These are phyloP conservation scores for Trichoderma hamatum DNA, from an alignment of 2,329 filamentous ascomycete genomes.

Conservation along the genomic window DNA sequence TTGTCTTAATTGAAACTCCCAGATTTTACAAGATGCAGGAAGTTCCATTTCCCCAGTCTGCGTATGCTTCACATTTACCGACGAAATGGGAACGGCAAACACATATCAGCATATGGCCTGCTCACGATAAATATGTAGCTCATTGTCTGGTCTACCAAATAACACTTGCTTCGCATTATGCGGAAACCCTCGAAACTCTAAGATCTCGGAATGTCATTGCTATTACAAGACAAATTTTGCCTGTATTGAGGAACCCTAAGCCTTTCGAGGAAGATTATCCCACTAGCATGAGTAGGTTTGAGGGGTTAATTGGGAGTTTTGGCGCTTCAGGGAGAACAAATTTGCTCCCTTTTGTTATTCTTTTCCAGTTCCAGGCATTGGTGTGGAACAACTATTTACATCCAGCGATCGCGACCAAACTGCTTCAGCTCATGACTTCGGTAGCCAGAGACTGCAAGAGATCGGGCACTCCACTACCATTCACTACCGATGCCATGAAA, in stretches of 20 bases:
- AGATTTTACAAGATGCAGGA: conserved; percentile 47
- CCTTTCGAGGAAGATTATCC: conserved; percentile 30
- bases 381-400: conserved; percentile 65
- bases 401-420: conserved; percentile 52
- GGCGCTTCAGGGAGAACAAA: conserved; percentile 27
- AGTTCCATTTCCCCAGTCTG: background rate
- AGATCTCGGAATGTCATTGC: conserved; percentile 33
- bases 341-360: conserved; percentile 53
- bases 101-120: conserved; percentile 33
- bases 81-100: conserved; percentile 37
- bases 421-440: conserved; percentile 50
- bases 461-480: conserved; percentile 37
- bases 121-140: conserved; percentile 42
- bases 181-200: conserved; percentile 30
- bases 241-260: conserved; percentile 21
- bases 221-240: conserved; percentile 34
- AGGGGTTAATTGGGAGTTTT: conserved; percentile 35
- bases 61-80: background rate
- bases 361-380: conserved; percentile 66
- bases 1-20: conserved; percentile 57
- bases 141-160: conserved; percentile 53
- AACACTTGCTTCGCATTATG: background rate
- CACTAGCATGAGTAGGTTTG: conserved; percentile 40
- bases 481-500: conserved; percentile 58
- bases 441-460: conserved; percentile 35